Percentiles rank a stretch among this genome's conserved stretches.
These are phyloP conservation scores for Leptodontidium sp. DNA, from an alignment of 2,329 filamentous ascomycete genomes.

Conservation along the genomic window DNA sequence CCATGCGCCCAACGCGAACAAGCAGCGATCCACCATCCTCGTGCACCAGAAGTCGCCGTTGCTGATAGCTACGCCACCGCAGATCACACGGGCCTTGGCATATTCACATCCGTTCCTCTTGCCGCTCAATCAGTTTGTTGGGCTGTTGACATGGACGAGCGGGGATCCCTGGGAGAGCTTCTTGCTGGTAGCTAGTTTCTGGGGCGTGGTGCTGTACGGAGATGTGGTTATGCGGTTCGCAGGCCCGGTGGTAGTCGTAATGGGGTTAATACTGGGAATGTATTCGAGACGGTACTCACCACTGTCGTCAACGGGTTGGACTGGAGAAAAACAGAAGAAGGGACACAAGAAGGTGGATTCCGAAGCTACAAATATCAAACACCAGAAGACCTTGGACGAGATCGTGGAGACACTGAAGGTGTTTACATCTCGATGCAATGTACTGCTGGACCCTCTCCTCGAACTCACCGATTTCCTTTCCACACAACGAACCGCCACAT, in stretches of 20 bases:
- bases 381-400: conserved; percentile 95
- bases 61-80: conserved; percentile 90
- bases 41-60: conserved; percentile 97
- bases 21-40: conserved; percentile 88
- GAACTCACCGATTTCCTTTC: conserved; percentile 92
- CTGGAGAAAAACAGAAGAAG: conserved; percentile 64
- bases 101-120: conserved; percentile 96
- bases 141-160: conserved; percentile 91
- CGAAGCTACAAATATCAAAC: conserved; percentile 72
- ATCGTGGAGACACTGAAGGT: conserved; percentile 93
- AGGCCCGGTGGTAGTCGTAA: conserved; percentile 83
- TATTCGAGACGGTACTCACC: conserved; percentile 90
- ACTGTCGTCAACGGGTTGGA: conserved; percentile 84
- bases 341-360: conserved; percentile 55
- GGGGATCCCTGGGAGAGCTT: conserved; percentile 98
- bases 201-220: conserved; percentile 86
- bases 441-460: conserved; percentile 87
- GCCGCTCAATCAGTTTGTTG: conserved; percentile 84
- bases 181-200: conserved; percentile 83
- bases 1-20: conserved; percentile 66
- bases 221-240: conserved; percentile 82
- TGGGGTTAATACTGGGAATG: conserved; percentile 87
- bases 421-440: conserved; percentile 91
- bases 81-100: conserved; percentile 91
- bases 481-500: conserved; percentile 88